Conservation (phyloP, 78 protist genomes). For the Anaeramoeba ignava region DNA sequence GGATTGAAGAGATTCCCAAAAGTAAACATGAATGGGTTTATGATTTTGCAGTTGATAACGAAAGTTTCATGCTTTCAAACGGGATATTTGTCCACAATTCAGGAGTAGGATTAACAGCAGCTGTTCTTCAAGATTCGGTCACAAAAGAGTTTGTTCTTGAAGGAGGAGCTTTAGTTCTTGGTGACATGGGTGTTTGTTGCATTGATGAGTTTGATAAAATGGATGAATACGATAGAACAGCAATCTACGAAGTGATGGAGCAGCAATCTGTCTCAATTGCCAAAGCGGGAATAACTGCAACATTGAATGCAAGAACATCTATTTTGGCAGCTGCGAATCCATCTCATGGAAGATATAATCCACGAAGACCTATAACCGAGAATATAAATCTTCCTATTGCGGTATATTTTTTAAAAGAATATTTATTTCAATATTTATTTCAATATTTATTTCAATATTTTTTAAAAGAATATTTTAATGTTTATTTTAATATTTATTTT, state of each 20-base stretch:
- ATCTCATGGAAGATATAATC: constrained; percentile 79
- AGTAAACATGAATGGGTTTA: too few species aligned
- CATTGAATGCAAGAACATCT: constrained; percentile 95
- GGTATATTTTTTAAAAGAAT: background rate
- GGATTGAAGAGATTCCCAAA: too few species aligned
- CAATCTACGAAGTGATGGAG: constrained; percentile 99
- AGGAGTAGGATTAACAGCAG: constrained; percentile 99
- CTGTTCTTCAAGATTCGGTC: constrained; percentile 67
- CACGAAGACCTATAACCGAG: background rate
- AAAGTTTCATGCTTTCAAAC: too few species aligned
- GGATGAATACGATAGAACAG: constrained; percentile 73
- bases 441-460: background rate
- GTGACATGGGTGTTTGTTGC: constrained; percentile 96
- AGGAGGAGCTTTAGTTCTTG: constrained; percentile 95
- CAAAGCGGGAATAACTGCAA: constrained; percentile 96
- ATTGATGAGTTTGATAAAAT: constrained; percentile 97
- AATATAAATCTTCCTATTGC: constrained; percentile 22
- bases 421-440: background rate
- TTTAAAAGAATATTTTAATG: background rate
- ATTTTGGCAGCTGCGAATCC: constrained; percentile 99
- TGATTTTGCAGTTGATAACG: too few species aligned
- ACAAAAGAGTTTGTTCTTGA: constrained; percentile 79
- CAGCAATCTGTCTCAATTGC: constrained; percentile 98
- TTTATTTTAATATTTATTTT: too few species aligned
- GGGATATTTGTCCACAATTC: too few species aligned